phyloP scores from a whole-genome alignment of 306 rosid genomes.

The Trichosanthes cucumerina region DNA sequence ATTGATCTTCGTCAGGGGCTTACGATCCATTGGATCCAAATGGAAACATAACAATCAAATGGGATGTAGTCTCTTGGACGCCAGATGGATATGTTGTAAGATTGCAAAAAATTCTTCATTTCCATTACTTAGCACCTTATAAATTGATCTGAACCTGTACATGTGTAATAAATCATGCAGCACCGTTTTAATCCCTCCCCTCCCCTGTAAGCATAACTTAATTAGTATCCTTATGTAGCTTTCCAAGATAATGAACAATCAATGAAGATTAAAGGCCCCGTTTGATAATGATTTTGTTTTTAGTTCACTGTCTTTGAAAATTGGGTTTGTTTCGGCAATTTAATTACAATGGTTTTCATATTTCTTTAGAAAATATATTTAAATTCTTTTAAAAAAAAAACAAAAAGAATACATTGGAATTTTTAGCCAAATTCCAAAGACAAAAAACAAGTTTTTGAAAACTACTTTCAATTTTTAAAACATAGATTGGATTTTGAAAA shows the following conservation, averaged over 20 bases:
- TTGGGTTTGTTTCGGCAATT: too few relatives aligned
- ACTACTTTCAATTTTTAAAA: too few relatives aligned
- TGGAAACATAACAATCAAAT: constrained; percentile 26
- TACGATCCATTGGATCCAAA: constrained; percentile 27
- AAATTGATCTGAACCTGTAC: neutral
- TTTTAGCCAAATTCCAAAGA: too few relatives aligned
- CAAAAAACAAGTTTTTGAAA: too few relatives aligned
- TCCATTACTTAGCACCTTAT: neutral
- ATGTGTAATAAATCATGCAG: neutral
- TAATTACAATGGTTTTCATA: too few relatives aligned
- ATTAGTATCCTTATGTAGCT: neutral
- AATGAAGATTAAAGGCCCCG: neutral
- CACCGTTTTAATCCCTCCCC: neutral
- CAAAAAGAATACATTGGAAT: too few relatives aligned
- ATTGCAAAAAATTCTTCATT: neutral
- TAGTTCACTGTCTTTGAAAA: too few relatives aligned
- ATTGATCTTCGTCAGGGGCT: constrained; percentile 16
- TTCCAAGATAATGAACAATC: neutral
- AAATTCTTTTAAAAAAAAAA: too few relatives aligned
- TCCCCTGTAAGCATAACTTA: neutral
- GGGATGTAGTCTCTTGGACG: constrained; percentile 33
- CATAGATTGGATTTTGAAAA: too few relatives aligned
- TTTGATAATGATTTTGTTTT: too few relatives aligned
- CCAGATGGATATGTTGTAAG: constrained; percentile 34
- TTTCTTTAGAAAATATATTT: too few relatives aligned